Evolutionary conservation across 78 protist species (phyloP).

Genomic region (Dictyostelium brefeldianum): DNA sequence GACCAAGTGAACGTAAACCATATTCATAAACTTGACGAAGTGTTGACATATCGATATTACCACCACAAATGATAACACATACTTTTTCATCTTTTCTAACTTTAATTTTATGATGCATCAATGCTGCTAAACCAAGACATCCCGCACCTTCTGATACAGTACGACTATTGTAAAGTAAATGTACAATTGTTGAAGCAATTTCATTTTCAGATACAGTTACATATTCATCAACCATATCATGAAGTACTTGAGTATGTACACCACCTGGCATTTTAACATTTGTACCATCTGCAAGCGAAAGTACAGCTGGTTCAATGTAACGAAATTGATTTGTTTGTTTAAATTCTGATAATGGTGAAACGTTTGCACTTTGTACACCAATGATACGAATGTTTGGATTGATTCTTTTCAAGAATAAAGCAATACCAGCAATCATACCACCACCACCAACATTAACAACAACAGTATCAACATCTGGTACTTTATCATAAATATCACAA

Average conservation of each 20-base stretch:
- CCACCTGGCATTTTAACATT: slow-evolving; percentile 90
- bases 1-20: slow-evolving; percentile 81
- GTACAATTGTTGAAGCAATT: slow-evolving; percentile 86
- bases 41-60: slow-evolving; percentile 88
- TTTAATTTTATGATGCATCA: slow-evolving; percentile 80
- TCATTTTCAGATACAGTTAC: slow-evolving; percentile 86
- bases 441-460: slow-evolving; percentile 92
- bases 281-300: slow-evolving; percentile 87
- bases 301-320: slow-evolving; percentile 62
- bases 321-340: slow-evolving; percentile 76
- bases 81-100: slow-evolving; percentile 82
- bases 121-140: slow-evolving; percentile 87
- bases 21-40: slow-evolving; percentile 84
- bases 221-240: slow-evolving; percentile 85
- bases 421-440: slow-evolving; percentile 89
- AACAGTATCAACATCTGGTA: slow-evolving; percentile 85
- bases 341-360: slow-evolving; percentile 84
- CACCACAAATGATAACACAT: slow-evolving; percentile 88
- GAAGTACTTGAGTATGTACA: slow-evolving; percentile 81
- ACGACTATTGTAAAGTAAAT: slow-evolving; percentile 71
- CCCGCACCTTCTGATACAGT: slow-evolving; percentile 93
- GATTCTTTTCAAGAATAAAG: slow-evolving; percentile 79
- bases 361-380: slow-evolving; percentile 84
- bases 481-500: slow-evolving; percentile 74
- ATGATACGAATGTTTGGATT: slow-evolving; percentile 88